Evolutionary conservation across 805 yeast species (phyloP), one percentile per base, ranked within the genome.

Genomic region (Tanozyma kutaoensis): DNA sequence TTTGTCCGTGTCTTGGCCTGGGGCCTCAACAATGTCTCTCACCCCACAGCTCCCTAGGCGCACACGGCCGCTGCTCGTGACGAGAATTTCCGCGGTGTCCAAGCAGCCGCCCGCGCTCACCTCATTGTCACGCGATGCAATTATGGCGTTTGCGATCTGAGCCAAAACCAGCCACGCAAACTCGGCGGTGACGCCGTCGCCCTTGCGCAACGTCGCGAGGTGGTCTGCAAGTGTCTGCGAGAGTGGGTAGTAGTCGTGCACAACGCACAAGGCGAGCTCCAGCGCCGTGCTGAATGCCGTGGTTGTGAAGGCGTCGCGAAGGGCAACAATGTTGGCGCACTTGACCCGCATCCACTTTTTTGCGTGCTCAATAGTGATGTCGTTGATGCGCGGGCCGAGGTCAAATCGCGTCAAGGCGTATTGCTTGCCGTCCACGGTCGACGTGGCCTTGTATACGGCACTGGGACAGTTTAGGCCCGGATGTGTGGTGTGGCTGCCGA

Each of bases 181-280:
- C 7, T 70, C 68, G 43, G 76, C 85, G 1, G 76, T 72, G 3
- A 80, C 58, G 22, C 46, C 48, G 35, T 48, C 57, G 42, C 45
- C 42, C 29, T 42, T 58, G 24, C 66, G 54, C 17, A 15, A 15
- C 25, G 62, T 58, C 37, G 72, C 61, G 53, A 82, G 91, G 12
- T 65, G 61, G 34, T 84, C 94, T 30, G 61, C 56, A 25, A 88
- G 54, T 2, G 93, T 79, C 29, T 58, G 57, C 1, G 93, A 66
- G 33, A 72, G 59, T 14, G 98, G 96, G 48, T 67, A 80, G 48
- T 72, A 91, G 44, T 88, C 96, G 51, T 84, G 82, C 4, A 80
- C 76, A 24, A 85, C 57, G 23, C 84, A 66, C 30, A 91, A 60
- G 1, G 91, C 74, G 10, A 53, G 42, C 27, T 39, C 40, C 5